Evolutionary conservation across 208 protist species (phyloP).

Genomic region (Leishmania gerbilli): DNA sequence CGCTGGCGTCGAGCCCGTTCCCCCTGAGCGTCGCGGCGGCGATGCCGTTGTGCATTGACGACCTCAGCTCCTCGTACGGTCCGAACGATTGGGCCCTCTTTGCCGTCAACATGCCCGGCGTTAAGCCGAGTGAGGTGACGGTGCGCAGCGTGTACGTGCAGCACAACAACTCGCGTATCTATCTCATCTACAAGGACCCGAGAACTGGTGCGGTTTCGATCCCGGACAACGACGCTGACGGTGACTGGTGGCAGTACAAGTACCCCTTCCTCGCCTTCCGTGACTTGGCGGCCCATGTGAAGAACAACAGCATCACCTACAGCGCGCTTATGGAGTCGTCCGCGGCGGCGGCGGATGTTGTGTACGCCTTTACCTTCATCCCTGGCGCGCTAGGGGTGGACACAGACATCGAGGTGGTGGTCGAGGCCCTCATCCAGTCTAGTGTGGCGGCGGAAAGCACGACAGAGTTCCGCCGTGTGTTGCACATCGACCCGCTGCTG

Average conservation of each 20-base stretch:
- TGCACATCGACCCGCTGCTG: conserved; percentile 74
- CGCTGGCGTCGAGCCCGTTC: conserved; percentile 65
- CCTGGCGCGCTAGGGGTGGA: conserved; percentile 58
- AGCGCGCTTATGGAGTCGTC: conserved; percentile 32
- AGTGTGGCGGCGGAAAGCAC: conserved; percentile 23
- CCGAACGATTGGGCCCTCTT: conserved; percentile 84
- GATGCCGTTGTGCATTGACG: conserved; percentile 64
- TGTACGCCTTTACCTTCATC: conserved; percentile 79
- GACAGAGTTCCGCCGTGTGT: conserved; percentile 57
- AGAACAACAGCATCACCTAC: conserved; percentile 53
- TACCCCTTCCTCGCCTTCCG: conserved; percentile 82
- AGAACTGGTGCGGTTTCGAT: conserved; percentile 36
- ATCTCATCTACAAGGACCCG: conserved; percentile 66
- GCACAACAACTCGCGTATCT: conserved; percentile 50
- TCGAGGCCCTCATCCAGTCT: conserved; percentile 48
- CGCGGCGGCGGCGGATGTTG: conserved; percentile 29
- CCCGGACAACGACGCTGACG: conserved; percentile 15
- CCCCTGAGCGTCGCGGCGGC: conserved; percentile 35
- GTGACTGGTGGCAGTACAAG: conserved; percentile 73
- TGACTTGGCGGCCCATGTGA: conserved; percentile 40
- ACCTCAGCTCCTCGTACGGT: conserved; percentile 74
- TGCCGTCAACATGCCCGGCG: conserved; percentile 52
- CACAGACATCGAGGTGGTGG: conserved; percentile 63
- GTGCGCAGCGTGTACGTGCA: conserved; percentile 51
- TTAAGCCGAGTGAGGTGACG: conserved; percentile 42